Percentiles rank a stretch among this genome's conserved stretches.
Conservation (phyloP, 768 basidiomycete species). For the Xerocomus potaroensis region DNA sequence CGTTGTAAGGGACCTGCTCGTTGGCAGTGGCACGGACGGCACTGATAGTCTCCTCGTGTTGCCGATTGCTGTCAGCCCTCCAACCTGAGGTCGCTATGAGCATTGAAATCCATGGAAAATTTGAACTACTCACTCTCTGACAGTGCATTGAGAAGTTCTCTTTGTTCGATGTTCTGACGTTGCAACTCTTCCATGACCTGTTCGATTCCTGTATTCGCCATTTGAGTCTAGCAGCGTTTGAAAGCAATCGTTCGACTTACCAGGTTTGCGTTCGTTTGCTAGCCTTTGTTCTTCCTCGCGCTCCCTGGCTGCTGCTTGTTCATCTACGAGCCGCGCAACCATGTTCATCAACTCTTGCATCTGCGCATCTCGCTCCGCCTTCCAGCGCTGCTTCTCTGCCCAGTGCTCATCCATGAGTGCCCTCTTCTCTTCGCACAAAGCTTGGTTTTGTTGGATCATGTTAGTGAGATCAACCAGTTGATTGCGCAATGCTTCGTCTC, state of each 20-base stretch:
- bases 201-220: constrained; percentile 45
- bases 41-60: constrained; percentile 63
- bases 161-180: constrained; percentile 56
- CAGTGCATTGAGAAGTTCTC: constrained; percentile 49
- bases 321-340: constrained; percentile 53
- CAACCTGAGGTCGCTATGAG: constrained; percentile 43
- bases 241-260: constrained; percentile 35
- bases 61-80: constrained; percentile 60
- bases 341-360: constrained; percentile 57
- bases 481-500: constrained; percentile 53
- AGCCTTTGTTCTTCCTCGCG: constrained; percentile 50
- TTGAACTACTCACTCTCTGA: constrained; percentile 48
- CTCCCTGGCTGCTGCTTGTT: constrained; percentile 48
- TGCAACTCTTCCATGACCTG: constrained; percentile 55
- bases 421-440: constrained; percentile 56
- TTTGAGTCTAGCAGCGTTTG: constrained; percentile 5
- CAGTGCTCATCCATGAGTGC: constrained; percentile 57
- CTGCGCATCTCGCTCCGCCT: constrained; percentile 55
- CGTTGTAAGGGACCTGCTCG: constrained; percentile 79
- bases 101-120: neutral
- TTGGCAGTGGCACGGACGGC: constrained; percentile 68
- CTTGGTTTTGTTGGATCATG: constrained; percentile 62
- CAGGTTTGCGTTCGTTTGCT: constrained; percentile 51
- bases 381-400: constrained; percentile 55
- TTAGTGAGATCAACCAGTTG: constrained; percentile 73